phyloP scores from a whole-genome alignment of 129 eudicot genomes.

The Scalesia atractyloides region DNA sequence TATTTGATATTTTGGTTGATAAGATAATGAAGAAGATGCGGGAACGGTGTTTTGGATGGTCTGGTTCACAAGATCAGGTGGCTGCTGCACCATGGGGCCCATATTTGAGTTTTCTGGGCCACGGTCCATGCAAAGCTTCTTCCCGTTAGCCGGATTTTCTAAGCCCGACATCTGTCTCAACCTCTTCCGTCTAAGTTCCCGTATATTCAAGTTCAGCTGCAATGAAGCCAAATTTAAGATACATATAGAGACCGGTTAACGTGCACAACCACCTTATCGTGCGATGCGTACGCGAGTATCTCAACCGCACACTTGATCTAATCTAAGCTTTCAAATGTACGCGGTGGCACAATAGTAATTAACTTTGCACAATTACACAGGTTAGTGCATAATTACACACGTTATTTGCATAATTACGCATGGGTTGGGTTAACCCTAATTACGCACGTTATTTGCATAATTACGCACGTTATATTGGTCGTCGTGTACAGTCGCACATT shows the following conservation, averaged over 20 bases:
- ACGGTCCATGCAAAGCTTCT: conserved; percentile 67
- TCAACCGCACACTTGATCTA: too few relatives aligned
- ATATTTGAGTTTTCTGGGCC: conserved; percentile 58
- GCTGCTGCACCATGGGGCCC: conserved; percentile 54
- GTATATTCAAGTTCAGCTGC: conserved; percentile 70
- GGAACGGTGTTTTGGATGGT: conserved; percentile 54
- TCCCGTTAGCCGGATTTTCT: conserved; percentile 49
- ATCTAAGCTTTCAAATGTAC: too few relatives aligned
- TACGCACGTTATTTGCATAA: too few relatives aligned
- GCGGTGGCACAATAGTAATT: too few relatives aligned
- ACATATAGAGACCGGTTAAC: neutral
- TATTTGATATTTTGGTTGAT: conserved; percentile 65
- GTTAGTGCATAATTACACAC: too few relatives aligned
- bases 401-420: too few relatives aligned
- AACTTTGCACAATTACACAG: too few relatives aligned
- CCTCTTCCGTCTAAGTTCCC: conserved; percentile 64
- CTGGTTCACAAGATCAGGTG: conserved; percentile 48
- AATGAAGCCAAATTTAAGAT: neutral
- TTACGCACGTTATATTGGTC: too few relatives aligned
- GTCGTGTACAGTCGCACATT: too few relatives aligned
- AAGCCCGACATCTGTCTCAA: conserved; percentile 53
- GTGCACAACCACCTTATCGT: too few relatives aligned
- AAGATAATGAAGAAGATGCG: conserved; percentile 47
- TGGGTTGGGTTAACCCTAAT: too few relatives aligned
- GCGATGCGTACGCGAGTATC: too few relatives aligned